Base-by-base conservation (phyloP, 495 filamentous ascomycete genomes). In the Tetracladium marchalianum region DNA sequence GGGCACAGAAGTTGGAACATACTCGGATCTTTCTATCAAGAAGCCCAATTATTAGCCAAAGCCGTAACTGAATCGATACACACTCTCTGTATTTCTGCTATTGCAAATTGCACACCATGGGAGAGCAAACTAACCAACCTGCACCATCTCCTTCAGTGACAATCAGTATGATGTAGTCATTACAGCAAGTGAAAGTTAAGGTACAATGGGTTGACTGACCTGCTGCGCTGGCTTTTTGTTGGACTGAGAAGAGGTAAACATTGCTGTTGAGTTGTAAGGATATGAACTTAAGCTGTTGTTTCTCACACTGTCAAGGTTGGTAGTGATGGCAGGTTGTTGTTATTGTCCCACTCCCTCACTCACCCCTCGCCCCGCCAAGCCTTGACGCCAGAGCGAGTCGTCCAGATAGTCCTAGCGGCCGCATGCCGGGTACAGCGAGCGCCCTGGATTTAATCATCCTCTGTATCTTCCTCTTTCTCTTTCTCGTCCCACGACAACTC, bases 91-190 rank as follows among this genome's bases (percentile, higher is more conserved):
- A 7, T 27, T 3, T 7, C 22, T 27, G 22, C 22, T 27, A 3
- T 3, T 7, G 22, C 22, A 27, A 27, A 27, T 7, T 27, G 22
- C 22, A 27, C 22, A 7, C 7, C 22, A 5, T 15, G 39, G 15
- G 11, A 18, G 39, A 41, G 11, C 17, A n/a, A 44, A 48, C 44
- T 51, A 78, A 96, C 92, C 92, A 74, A 98, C 88, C 82, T 98
- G 90, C 52, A 95, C 86, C 92, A 98, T 98, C 78, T 98, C 90
- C 90, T 97, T 61, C 39, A 35, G n/a, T 34, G 16, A 31, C 24
- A 13, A 42, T 58, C 33, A 58, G 55, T 51, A 45, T 39, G n/a
- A n/a, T 37, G 6, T 42, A 10, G 12, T 44, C 47, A 42, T 40
- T n/a, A 22, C 35, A 37, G n/a, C 12, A 13, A 3, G 35, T 37